A percentile compares a stretch with the other conserved stretches of the same genome.
Conservation (phyloP, 441 rosid species). For the Rhodomyrtus psidioides region DNA sequence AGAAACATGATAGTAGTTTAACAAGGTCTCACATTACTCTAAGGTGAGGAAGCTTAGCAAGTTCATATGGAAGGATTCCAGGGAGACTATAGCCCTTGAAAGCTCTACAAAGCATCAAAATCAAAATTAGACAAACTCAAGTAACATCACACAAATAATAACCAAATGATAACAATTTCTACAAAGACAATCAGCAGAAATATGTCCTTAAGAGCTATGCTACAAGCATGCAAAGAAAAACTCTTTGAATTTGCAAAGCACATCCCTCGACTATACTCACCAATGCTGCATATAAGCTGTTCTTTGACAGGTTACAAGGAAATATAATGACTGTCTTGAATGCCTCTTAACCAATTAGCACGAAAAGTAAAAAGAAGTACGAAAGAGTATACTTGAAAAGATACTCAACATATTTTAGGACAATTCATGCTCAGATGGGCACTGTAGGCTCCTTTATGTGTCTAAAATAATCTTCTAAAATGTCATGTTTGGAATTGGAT, state of each 20-base stretch:
- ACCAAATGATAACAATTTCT: not conserved
- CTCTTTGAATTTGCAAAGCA: not conserved
- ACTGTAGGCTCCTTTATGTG: not conserved
- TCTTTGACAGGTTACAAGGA: not conserved
- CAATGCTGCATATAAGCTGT: not conserved
- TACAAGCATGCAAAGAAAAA: not conserved
- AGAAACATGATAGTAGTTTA: not conserved
- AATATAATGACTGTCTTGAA: not conserved
- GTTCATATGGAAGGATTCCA: slow-evolving; percentile 71
- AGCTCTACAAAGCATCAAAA: slow-evolving; percentile 25
- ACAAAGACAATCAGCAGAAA: not conserved
- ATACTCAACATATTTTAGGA: not conserved
- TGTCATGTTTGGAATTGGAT: not conserved
- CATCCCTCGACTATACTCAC: not conserved
- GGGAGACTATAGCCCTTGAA: slow-evolving; percentile 69
- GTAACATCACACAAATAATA: not conserved
- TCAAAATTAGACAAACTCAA: not conserved
- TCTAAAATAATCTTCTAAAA: not conserved
- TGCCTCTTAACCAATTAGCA: not conserved
- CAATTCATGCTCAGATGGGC: not conserved
- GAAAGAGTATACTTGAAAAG: not conserved
- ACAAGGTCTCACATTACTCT: slow-evolving; percentile 46
- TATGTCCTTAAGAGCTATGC: not conserved
- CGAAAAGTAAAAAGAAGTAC: not conserved
- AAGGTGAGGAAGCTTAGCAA: slow-evolving; percentile 62